Percentiles rank a stretch among this genome's conserved stretches.
Conservation (phyloP, 2,329 filamentous ascomycete species). For the Orbilia ellipsospora region DNA sequence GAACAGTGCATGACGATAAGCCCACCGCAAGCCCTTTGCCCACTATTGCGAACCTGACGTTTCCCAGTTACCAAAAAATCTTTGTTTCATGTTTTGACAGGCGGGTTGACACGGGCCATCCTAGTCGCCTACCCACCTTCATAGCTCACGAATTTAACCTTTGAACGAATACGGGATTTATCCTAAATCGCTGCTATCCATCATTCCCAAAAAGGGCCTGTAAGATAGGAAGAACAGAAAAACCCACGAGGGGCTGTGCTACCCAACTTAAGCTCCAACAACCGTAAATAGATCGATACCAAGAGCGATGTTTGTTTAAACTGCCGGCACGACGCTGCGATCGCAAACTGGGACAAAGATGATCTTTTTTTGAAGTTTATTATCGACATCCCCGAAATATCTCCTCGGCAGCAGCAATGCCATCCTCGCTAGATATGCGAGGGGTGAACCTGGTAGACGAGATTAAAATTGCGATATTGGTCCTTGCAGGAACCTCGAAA, state of each 20-base stretch:
- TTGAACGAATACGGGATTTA: constrained; percentile 30
- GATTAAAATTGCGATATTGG: constrained; percentile 15
- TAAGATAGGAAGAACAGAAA: constrained; percentile 5
- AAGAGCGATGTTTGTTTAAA: constrained; percentile 9
- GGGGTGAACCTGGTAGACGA: not conserved
- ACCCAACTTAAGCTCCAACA: constrained; percentile 28
- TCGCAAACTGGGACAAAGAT: not conserved
- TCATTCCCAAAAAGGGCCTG: constrained; percentile 17
- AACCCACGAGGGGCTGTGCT: constrained; percentile 43
- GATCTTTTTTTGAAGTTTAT: constrained; percentile 3
- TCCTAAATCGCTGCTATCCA: constrained; percentile 30
- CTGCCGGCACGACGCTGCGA: constrained; percentile 11
- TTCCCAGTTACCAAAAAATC: constrained; percentile 34
- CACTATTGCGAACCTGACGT: not conserved
- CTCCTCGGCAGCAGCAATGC: not conserved
- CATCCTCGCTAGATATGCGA: not conserved
- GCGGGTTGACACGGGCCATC: not conserved
- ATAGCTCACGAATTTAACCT: constrained; percentile 27
- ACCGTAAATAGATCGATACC: constrained; percentile 51
- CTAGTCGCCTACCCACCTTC: constrained; percentile 5
- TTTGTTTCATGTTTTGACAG: constrained; percentile 46
- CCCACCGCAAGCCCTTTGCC: not conserved
- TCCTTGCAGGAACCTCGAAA: constrained; percentile 17
- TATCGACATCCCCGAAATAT: constrained; percentile 7
- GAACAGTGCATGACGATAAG: constrained; percentile 26